phyloP scores from a whole-genome alignment of 176 grass and related monocot genomes.

The Zoysia pacifica region DNA sequence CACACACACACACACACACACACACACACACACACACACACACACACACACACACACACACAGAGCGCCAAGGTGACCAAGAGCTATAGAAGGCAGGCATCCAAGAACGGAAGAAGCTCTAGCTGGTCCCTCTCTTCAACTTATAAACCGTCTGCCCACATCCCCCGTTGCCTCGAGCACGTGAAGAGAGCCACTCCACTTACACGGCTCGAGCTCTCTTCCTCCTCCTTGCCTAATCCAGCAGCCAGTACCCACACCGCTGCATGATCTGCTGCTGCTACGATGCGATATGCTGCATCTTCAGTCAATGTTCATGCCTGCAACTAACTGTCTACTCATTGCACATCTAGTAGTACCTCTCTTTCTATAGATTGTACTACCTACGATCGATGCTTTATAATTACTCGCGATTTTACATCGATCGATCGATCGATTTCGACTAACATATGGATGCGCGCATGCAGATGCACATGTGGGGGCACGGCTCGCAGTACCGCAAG shows the following conservation, averaged over 20 bases:
- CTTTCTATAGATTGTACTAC: too few species aligned
- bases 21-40: too few species aligned
- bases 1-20: too few species aligned
- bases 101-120: background rate
- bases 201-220: slow-evolving; percentile 30
- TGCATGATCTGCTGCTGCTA: background rate
- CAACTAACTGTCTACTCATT: slow-evolving; percentile 6
- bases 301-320: slow-evolving; percentile 15
- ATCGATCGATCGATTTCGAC: too few species aligned
- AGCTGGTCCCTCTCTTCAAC: slow-evolving; percentile 32
- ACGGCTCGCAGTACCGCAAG: slow-evolving; percentile 88
- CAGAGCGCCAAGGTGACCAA: too few species aligned
- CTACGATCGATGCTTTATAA: too few species aligned
- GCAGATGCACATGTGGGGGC: slow-evolving; percentile 95
- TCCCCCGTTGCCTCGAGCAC: slow-evolving; percentile 24
- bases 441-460: background rate
- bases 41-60: too few species aligned
- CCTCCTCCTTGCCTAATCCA: background rate
- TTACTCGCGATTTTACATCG: too few species aligned
- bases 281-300: background rate
- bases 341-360: background rate
- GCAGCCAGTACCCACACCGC: background rate
- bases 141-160: slow-evolving; percentile 37
- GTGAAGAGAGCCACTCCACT: slow-evolving; percentile 45
- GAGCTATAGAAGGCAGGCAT: background rate